These are phyloP conservation scores for Rossbeevera mucosa DNA, from an alignment of 768 basidiomycete species.

Conservation along the genomic window DNA sequence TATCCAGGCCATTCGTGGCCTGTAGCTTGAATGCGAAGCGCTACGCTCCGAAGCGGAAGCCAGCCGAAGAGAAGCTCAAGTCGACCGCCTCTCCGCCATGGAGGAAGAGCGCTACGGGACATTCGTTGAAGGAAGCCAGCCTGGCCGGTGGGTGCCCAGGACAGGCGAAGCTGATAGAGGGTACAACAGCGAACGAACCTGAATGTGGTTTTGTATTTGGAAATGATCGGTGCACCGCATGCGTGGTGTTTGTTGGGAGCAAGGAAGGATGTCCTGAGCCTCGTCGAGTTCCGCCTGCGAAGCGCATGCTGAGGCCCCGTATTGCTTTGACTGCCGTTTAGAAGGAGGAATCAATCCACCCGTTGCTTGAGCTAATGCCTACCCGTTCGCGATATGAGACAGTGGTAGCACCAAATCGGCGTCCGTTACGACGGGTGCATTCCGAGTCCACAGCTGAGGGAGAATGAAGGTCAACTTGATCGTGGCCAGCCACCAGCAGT, in stretches of 20 bases:
- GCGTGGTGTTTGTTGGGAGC: not conserved
- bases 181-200: not conserved
- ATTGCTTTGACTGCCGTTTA: not conserved
- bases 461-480: not conserved
- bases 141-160: not conserved
- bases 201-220: not conserved
- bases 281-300: not conserved
- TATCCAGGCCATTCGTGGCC: conserved; percentile 10
- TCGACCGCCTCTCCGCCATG: not conserved
- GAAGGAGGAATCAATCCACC: not conserved
- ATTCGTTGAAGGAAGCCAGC: not conserved
- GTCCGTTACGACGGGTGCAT: not conserved
- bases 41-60: not conserved
- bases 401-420: not conserved
- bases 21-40: not conserved
- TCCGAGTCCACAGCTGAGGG: not conserved
- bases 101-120: not conserved
- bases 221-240: not conserved
- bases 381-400: not conserved
- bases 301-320: not conserved
- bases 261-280: not conserved
- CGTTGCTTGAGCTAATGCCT: not conserved
- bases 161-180: not conserved
- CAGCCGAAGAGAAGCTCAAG: not conserved
- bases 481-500: not conserved